Conservation (phyloP, 2,329 filamentous ascomycete species). For the Ophidiomyces ophidiicola region DNA sequence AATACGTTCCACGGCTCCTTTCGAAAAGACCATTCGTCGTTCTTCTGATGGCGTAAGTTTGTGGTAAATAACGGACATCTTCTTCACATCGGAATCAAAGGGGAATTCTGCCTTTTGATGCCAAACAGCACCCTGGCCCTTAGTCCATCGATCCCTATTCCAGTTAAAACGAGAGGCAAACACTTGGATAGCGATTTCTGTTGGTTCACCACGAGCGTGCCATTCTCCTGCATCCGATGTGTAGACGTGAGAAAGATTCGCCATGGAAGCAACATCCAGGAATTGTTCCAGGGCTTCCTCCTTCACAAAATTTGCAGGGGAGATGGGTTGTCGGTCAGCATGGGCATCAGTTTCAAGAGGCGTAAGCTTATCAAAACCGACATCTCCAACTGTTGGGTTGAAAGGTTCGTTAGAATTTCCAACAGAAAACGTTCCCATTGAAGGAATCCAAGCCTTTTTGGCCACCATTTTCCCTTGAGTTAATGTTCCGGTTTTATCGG, state of each 20-base stretch:
- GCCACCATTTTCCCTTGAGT: conserved; percentile 55
- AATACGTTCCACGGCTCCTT: conserved; percentile 49
- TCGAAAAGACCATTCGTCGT: conserved; percentile 29
- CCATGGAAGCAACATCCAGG: conserved; percentile 51
- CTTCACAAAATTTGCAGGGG: conserved; percentile 29
- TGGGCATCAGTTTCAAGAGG: conserved; percentile 23
- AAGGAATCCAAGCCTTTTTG: conserved; percentile 48
- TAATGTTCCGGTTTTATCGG: conserved; percentile 49
- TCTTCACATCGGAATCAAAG: conserved; percentile 63
- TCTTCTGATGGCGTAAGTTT: conserved; percentile 18
- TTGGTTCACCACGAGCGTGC: conserved; percentile 55
- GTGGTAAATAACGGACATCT: conserved; percentile 59
- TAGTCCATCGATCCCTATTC: conserved; percentile 43
- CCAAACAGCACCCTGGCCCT: conserved; percentile 42
- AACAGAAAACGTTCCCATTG: conserved; percentile 46
- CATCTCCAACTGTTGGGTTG: conserved; percentile 43
- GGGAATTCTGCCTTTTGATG: conserved; percentile 55
- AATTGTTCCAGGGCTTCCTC: conserved; percentile 45
- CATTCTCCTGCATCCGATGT: conserved; percentile 43
- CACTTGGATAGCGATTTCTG: conserved; percentile 63
- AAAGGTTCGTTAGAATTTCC: conserved; percentile 44
- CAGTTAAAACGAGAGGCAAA: conserved; percentile 58
- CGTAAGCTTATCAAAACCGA: conserved; percentile 30
- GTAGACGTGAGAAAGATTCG: conserved; percentile 53
- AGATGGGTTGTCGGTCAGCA: conserved; percentile 18